Conservation (phyloP, 2,329 filamentous ascomycete species). For the Colletotrichum zoysiae region DNA sequence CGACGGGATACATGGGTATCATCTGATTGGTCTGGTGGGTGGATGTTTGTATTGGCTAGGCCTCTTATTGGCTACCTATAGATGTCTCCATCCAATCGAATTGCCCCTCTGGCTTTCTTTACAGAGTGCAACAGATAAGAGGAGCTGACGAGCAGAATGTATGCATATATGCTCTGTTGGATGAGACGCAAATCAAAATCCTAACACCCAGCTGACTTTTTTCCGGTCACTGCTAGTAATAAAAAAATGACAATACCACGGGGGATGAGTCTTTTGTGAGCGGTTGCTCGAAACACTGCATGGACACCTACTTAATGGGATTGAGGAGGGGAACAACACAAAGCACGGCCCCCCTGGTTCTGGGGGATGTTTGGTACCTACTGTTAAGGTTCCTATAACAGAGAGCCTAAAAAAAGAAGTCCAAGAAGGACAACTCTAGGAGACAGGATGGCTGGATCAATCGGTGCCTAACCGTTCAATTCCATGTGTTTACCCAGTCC, state of each 20-base stretch:
- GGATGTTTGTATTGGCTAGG: background rate
- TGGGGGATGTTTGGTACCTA: conserved; percentile 7
- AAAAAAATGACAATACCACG: background rate
- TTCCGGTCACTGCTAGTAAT: background rate
- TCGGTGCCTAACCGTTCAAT: background rate
- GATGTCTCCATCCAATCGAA: background rate
- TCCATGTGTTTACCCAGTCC: background rate
- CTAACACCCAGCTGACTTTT: background rate
- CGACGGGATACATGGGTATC: conserved; percentile 14
- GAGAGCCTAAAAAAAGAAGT: background rate
- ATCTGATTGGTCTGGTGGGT: conserved; percentile 13
- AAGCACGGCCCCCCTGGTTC: conserved; percentile 28
- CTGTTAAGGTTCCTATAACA: background rate
- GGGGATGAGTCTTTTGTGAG: conserved; percentile 12
- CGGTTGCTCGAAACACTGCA: conserved; percentile 38
- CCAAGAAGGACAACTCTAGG: background rate
- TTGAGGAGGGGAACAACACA: conserved; percentile 36
- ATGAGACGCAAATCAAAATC: background rate
- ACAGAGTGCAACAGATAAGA: background rate
- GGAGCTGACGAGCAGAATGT: no score
- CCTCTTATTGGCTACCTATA: background rate
- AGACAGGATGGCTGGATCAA: background rate
- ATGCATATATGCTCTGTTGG: background rate
- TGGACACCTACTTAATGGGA: conserved; percentile 25
- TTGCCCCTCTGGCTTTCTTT: background rate